These are phyloP conservation scores for Penicillium corylophilum DNA, from an alignment of 2,329 filamentous ascomycete species.

Conservation along the genomic window DNA sequence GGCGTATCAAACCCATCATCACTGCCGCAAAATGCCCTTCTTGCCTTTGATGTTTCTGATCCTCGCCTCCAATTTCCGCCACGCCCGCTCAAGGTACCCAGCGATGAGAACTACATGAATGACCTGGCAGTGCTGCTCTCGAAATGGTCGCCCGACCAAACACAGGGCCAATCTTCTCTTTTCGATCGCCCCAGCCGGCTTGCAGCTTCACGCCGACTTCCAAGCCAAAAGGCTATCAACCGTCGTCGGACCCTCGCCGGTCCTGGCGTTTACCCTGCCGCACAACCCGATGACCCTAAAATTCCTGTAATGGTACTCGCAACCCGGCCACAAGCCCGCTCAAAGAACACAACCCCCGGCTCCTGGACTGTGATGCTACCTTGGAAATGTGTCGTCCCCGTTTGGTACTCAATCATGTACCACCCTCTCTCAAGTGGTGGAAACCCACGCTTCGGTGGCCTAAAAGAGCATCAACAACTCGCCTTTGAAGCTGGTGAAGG, in stretches of 20 bases:
- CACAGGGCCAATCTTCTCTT: constrained; percentile 52
- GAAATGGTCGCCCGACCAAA: constrained; percentile 64
- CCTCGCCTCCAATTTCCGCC: constrained; percentile 79
- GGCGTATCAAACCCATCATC: constrained; percentile 66
- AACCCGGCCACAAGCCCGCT: constrained; percentile 48
- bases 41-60: constrained; percentile 74
- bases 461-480: constrained; percentile 76
- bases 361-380: constrained; percentile 83
- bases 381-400: constrained; percentile 80
- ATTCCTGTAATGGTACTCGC: constrained; percentile 76
- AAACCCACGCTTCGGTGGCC: constrained; percentile 77
- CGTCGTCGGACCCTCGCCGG: constrained; percentile 65
- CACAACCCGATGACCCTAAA: constrained; percentile 63
- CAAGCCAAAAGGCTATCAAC: constrained; percentile 77
- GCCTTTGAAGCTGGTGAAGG: constrained; percentile 74
- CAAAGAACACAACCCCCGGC: constrained; percentile 56
- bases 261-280: constrained; percentile 62
- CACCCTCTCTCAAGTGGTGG: constrained; percentile 76
- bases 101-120: constrained; percentile 35
- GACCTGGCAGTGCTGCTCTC: constrained; percentile 62
- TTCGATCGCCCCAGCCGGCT: constrained; percentile 69
- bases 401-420: constrained; percentile 86
- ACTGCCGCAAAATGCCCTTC: constrained; percentile 66
- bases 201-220: constrained; percentile 63
- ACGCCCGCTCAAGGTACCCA: constrained; percentile 49